These are phyloP conservation scores for Cucurbita argyrosperma DNA, from an alignment of 306 rosid species.

Conservation along the genomic window DNA sequence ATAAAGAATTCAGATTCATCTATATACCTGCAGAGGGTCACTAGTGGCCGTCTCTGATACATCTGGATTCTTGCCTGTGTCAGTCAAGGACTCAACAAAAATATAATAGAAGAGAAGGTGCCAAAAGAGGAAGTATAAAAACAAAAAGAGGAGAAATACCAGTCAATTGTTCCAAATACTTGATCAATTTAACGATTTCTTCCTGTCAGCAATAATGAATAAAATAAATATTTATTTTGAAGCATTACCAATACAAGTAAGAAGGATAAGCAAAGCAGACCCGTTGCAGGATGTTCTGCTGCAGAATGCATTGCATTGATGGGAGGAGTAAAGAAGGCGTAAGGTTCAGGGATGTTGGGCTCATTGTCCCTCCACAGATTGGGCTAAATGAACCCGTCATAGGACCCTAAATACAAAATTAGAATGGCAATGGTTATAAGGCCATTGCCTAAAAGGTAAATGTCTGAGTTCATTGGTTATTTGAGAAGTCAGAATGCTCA, in stretches of 20 bases:
- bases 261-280: conserved; percentile 22
- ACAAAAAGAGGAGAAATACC: conserved; percentile 33
- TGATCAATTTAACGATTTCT: conserved; percentile 68
- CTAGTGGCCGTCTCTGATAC: conserved; percentile 31
- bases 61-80: conserved; percentile 55
- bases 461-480: conserved; percentile 17
- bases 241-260: not conserved
- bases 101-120: not conserved
- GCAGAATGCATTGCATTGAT: conserved; percentile 61
- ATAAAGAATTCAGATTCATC: not conserved
- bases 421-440: conserved; percentile 34
- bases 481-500: not conserved
- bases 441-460: conserved; percentile 43
- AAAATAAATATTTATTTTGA: conserved; percentile 8
- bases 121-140: conserved; percentile 2
- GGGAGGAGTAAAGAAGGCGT: conserved; percentile 40
- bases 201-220: conserved; percentile 41
- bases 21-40: conserved; percentile 54
- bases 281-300: conserved; percentile 71
- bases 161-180: conserved; percentile 55
- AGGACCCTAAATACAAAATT: conserved; percentile 52
- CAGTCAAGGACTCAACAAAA: not conserved
- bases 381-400: conserved; percentile 31
- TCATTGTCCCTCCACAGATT: conserved; percentile 34
- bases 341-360: conserved; percentile 36